phyloP scores from a whole-genome alignment of 495 filamentous ascomycete genomes.

The Daldinia caldariorum region DNA sequence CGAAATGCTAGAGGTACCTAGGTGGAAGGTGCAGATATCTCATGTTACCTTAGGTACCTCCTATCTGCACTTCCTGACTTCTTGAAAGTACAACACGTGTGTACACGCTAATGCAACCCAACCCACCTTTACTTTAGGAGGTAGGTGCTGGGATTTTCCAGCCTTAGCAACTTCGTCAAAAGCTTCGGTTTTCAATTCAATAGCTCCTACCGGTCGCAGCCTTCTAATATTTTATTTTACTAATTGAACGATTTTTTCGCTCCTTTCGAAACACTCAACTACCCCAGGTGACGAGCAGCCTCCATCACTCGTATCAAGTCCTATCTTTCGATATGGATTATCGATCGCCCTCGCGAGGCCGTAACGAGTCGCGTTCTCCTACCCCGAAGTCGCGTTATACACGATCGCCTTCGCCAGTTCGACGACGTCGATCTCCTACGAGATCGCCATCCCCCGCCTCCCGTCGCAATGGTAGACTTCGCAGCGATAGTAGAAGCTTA shows the following conservation, averaged over 20 bases:
- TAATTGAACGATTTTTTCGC: background rate
- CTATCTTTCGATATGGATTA: constrained; percentile 42
- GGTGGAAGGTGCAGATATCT: too few relatives aligned
- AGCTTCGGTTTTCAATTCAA: constrained; percentile 3
- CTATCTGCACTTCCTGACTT: too few relatives aligned
- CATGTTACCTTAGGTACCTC: too few relatives aligned
- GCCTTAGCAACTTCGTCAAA: constrained; percentile 5
- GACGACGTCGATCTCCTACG: constrained; percentile 47
- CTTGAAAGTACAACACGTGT: too few relatives aligned
- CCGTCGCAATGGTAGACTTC: constrained; percentile 48
- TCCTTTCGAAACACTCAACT: background rate
- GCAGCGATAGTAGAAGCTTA: constrained; percentile 41
- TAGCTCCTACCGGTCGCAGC: background rate
- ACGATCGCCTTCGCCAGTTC: constrained; percentile 46
- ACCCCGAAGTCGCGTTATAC: constrained; percentile 48
- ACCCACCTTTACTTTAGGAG: constrained; percentile 7
- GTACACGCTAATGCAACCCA: background rate
- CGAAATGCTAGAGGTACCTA: too few relatives aligned
- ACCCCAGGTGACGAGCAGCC: background rate
- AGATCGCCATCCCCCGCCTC: constrained; percentile 37
- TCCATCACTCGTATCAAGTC: background rate
- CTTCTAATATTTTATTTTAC: background rate
- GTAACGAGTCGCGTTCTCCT: constrained; percentile 44
- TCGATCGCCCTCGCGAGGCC: constrained; percentile 45
- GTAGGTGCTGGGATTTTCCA: constrained; percentile 4